Evolutionary conservation across 306 rosid species (phyloP), one percentile per base, ranked within the genome.

Genomic region (Fragaria ananassa): DNA sequence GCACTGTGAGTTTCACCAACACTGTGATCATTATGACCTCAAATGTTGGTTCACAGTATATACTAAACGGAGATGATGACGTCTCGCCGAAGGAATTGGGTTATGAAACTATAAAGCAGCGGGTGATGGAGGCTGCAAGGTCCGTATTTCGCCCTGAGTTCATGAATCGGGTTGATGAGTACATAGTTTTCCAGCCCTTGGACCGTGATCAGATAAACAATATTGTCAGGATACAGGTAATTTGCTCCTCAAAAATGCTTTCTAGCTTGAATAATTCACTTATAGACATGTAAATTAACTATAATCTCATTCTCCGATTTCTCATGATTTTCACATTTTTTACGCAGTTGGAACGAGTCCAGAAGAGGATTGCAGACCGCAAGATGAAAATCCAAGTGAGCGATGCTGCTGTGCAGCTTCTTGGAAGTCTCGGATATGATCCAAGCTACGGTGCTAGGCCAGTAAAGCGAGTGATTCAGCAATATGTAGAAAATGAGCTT

Each of bases 401-500:
- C 2, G 97, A 95, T 15, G 92, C 96, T 63, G 97, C 97, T 3
- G 58, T 90, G 75, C 85, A 90, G 81, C 97, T 92, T 77, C 99
- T 95, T 47, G 97, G 93, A 60, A 89, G 81, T 79, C 93, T 95
- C 3, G 99, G 99, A 10, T 95, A 95, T 34, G 97, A 95, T 66
- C 97, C 99, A 1, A 95, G 86, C 86, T 95, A 92, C 6, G 99
- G 97, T 18, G 99, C 99, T 34, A 90, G 99, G 81, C 97, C 99
- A 4, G 99, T 95, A 51, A 95, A 95, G 90, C 85, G 97, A 76
- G 99, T 95, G 81, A 95, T 95, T 73, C 99, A 92, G 47, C 97
- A 95, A 79, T 78, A 90, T 29, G 90, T 95, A 4, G 99, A 95
- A 79, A 95, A 95, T 47, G 97, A 92, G 82, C 91, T 95, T 31